Percentiles rank a stretch among this genome's conserved stretches.
Conservation (phyloP, 2,329 filamentous ascomycete genomes). For the Thelonectria blattea region DNA sequence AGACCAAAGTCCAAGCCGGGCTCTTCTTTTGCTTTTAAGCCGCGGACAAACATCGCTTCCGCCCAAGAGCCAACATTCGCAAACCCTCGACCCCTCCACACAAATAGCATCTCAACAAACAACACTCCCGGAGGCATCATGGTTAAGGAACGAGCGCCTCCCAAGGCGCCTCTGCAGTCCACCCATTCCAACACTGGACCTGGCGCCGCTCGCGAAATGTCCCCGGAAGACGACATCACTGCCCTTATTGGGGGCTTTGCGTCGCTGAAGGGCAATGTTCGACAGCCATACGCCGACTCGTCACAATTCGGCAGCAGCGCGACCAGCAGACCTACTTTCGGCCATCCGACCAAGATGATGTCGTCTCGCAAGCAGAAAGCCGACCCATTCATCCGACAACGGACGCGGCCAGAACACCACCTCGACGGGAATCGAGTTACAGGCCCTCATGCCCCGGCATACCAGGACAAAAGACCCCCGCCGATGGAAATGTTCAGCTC, state of each 20-base stretch:
- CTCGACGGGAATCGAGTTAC: conserved; percentile 53
- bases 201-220: conserved; percentile 33
- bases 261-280: conserved; percentile 35
- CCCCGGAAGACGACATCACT: conserved; percentile 44
- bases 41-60: conserved; percentile 24
- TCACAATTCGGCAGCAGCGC: conserved; percentile 19
- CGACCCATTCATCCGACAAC: conserved; percentile 60
- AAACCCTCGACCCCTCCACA: conserved; percentile 17
- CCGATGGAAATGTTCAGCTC: conserved; percentile 58
- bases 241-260: conserved; percentile 41
- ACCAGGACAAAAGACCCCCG: conserved; percentile 54
- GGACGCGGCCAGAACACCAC: conserved; percentile 63
- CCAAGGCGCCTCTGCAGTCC: conserved; percentile 51
- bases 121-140: conserved; percentile 40
- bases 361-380: conserved; percentile 62
- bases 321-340: conserved; percentile 40
- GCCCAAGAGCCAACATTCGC: conserved; percentile 28
- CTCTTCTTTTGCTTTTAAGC: conserved; percentile 33
- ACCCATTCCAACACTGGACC: conserved; percentile 41
- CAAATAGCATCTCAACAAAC: conserved; percentile 7
- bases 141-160: conserved; percentile 56
- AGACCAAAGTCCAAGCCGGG: conserved; percentile 26
- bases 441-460: conserved; percentile 55
- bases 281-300: conserved; percentile 21
- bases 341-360: conserved; percentile 51